Evolutionary conservation across 2,329 filamentous ascomycete species (phyloP).

Genomic region (Aspergillus vadensis): DNA sequence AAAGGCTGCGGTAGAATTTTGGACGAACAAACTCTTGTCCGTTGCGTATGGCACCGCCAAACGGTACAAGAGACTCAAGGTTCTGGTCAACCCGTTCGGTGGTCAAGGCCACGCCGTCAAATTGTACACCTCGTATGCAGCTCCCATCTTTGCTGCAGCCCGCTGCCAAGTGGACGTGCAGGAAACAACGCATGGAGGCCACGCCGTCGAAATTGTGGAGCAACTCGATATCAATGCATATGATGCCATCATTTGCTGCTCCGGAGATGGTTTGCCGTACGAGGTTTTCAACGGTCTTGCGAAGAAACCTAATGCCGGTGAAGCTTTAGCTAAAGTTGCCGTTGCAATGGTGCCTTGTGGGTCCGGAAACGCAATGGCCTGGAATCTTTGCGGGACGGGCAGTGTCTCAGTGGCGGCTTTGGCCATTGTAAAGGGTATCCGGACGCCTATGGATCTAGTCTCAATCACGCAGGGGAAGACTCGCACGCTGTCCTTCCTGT

Average conservation of each 20-base stretch:
- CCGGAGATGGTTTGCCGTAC: slow-evolving; percentile 86
- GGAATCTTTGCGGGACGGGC: slow-evolving; percentile 82
- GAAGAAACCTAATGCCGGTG: slow-evolving; percentile 70
- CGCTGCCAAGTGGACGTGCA: slow-evolving; percentile 74
- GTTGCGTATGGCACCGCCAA: slow-evolving; percentile 71
- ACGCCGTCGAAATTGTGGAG: slow-evolving; percentile 76
- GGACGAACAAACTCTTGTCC: slow-evolving; percentile 66
- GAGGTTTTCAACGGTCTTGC: slow-evolving; percentile 94
- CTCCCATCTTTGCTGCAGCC: slow-evolving; percentile 81
- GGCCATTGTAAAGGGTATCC: slow-evolving; percentile 80
- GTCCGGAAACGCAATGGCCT: slow-evolving; percentile 89
- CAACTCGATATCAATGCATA: slow-evolving; percentile 75
- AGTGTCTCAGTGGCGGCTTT: slow-evolving; percentile 75
- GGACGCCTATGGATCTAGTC: slow-evolving; percentile 81
- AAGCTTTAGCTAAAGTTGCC: slow-evolving; percentile 74
- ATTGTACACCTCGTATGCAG: slow-evolving; percentile 72
- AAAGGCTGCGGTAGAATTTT: slow-evolving; percentile 56
- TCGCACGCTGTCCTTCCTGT: slow-evolving; percentile 82
- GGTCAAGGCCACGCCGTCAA: slow-evolving; percentile 76
- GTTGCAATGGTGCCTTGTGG: slow-evolving; percentile 89
- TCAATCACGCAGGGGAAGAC: slow-evolving; percentile 80
- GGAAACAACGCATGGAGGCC: slow-evolving; percentile 69
- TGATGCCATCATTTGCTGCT: slow-evolving; percentile 85
- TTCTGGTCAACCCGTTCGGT: slow-evolving; percentile 88
- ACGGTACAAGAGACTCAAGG: slow-evolving; percentile 75